Evolutionary conservation across 2,329 filamentous ascomycete species (phyloP).

Genomic region (Xylaria sp.): DNA sequence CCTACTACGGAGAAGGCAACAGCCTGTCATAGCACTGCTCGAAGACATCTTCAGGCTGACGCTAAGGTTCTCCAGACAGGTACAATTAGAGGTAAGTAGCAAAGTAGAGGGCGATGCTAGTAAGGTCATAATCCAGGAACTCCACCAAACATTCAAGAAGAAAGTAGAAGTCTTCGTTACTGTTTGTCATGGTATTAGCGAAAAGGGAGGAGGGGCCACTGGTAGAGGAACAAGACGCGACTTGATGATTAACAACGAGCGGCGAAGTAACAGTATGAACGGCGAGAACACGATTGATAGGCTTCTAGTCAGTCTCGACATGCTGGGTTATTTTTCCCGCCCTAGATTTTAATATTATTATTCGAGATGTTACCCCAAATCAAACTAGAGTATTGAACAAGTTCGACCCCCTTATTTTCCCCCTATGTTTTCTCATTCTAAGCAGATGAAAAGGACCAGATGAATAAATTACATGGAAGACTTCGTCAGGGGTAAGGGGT

Average conservation of each 20-base stretch:
- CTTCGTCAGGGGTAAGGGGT: not conserved
- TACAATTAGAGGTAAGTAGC: conserved; percentile 54
- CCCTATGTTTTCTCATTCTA: not conserved
- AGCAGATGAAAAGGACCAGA: too few relatives aligned
- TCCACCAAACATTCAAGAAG: conserved; percentile 75
- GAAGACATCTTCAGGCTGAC: conserved; percentile 80
- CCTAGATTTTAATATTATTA: conserved; percentile 38
- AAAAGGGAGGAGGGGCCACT: conserved; percentile 65
- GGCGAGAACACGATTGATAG: conserved; percentile 73
- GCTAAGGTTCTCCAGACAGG: conserved; percentile 73
- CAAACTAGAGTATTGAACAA: conserved; percentile 6
- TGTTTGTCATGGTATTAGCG: conserved; percentile 74
- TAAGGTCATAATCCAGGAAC: conserved; percentile 48
- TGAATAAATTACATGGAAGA: not conserved
- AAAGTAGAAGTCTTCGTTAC: conserved; percentile 79
- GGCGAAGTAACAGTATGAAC: conserved; percentile 50
- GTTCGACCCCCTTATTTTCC: not conserved
- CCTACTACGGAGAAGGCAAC: conserved; percentile 78
- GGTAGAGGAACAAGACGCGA: conserved; percentile 45
- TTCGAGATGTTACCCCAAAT: conserved; percentile 44
- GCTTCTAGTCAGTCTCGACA: conserved; percentile 75
- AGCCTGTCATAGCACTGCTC: conserved; percentile 75
- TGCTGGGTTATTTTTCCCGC: conserved; percentile 71
- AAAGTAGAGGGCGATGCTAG: conserved; percentile 46
- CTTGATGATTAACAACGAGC: conserved; percentile 49